Conservation (phyloP, 2,329 filamentous ascomycete genomes). For the Capronia epimyces region DNA sequence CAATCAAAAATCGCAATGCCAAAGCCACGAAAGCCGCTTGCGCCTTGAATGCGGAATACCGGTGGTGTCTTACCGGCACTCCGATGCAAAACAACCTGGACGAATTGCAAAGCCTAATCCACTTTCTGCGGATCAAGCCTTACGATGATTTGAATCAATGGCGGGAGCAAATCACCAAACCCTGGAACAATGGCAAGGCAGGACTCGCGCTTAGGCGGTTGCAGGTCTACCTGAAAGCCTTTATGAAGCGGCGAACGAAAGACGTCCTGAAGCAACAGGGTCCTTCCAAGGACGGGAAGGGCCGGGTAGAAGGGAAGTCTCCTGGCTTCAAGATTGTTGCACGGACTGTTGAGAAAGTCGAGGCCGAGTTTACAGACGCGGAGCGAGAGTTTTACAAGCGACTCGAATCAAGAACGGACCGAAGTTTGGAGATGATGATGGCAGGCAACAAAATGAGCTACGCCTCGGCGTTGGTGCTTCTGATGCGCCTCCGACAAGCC, state of each 20-base stretch:
- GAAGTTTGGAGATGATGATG: slow-evolving; percentile 85
- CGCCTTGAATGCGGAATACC: slow-evolving; percentile 74
- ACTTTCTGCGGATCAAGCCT: slow-evolving; percentile 84
- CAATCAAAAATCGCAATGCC: slow-evolving; percentile 95
- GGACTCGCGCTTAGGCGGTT: slow-evolving; percentile 82
- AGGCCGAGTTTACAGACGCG: slow-evolving; percentile 69
- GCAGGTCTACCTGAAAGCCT: slow-evolving; percentile 78
- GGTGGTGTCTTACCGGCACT: slow-evolving; percentile 94
- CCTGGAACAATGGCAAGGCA: slow-evolving; percentile 84
- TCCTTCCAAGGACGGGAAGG: slow-evolving; percentile 55
- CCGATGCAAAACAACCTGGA: slow-evolving; percentile 98
- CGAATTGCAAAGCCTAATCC: slow-evolving; percentile 87
- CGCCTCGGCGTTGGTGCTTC: slow-evolving; percentile 83
- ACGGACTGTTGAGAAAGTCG: slow-evolving; percentile 76
- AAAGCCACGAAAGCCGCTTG: slow-evolving; percentile 92
- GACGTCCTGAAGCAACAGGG: slow-evolving; percentile 88
- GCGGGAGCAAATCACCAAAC: slow-evolving; percentile 84
- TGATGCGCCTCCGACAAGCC: slow-evolving; percentile 84
- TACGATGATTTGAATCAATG: slow-evolving; percentile 81
- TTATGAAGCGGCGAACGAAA: slow-evolving; percentile 98
- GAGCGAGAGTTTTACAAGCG: slow-evolving; percentile 83
- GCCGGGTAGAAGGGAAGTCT: slow-evolving; percentile 49
- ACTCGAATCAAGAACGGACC: slow-evolving; percentile 76
- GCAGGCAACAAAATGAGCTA: slow-evolving; percentile 74
- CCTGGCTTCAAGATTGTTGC: slow-evolving; percentile 85